Evolutionary conservation across 108 stramenopile species (phyloP).

Genomic region (Phaeodactylum tricornutum): DNA sequence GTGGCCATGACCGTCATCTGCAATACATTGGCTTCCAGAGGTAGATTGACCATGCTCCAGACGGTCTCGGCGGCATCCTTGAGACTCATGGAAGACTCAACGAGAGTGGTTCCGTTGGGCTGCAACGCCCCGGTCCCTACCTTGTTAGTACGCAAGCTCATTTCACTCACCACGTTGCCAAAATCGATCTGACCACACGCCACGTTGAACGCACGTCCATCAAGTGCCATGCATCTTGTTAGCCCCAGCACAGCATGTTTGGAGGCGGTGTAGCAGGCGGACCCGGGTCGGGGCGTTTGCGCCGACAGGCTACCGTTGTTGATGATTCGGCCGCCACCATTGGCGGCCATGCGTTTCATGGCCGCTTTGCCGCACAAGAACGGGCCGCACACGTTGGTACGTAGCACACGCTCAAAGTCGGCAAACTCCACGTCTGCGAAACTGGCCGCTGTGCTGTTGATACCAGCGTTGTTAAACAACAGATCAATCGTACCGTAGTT

Average conservation of each 20-base stretch:
- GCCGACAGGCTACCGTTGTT: conserved; percentile 74
- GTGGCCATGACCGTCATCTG: conserved; percentile 71
- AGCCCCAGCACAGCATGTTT: conserved; percentile 67
- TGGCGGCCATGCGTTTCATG: conserved; percentile 53
- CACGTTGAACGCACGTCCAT: conserved; percentile 45
- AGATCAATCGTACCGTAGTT: conserved; percentile 39
- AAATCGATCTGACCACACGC: conserved; percentile 62
- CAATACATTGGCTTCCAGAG: conserved; percentile 48
- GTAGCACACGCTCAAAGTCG: conserved; percentile 46
- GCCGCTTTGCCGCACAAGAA: conserved; percentile 62
- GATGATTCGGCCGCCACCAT: conserved; percentile 66
- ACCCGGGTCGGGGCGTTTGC: conserved; percentile 49
- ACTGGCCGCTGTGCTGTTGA: conserved; percentile 31
- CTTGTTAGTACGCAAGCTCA: too few species aligned
- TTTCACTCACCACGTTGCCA: conserved; percentile 52
- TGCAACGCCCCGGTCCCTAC: conserved; percentile 57
- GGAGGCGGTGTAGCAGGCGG: conserved; percentile 65
- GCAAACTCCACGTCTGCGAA: conserved; percentile 28
- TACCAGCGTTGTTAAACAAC: conserved; percentile 75
- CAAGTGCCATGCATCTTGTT: conserved; percentile 56
- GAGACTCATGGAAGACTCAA: too few species aligned
- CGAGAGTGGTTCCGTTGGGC: conserved; percentile 49
- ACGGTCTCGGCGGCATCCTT: conserved; percentile 66
- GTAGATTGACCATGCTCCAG: conserved; percentile 64
- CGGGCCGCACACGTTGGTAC: conserved; percentile 58